A percentile compares a stretch with the other conserved stretches of the same genome.
Evolutionary conservation across 495 filamentous ascomycete species (phyloP).

Genomic region (Hyaloscypha finlandica): DNA sequence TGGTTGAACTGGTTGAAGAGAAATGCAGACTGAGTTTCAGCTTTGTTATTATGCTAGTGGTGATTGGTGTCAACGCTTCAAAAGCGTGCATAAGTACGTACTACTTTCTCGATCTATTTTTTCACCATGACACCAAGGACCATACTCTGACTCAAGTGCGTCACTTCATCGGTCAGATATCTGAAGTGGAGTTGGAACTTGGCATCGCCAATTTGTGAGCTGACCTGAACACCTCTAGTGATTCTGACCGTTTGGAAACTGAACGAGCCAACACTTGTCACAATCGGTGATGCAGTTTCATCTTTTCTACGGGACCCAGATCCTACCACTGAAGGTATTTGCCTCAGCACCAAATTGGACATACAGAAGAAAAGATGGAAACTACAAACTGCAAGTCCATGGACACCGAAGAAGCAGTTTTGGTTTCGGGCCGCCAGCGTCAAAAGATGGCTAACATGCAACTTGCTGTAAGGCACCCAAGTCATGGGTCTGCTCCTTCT

Average conservation of each 20-base stretch:
- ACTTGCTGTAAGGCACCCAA: constrained; percentile 9
- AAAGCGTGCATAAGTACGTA: constrained; percentile 38
- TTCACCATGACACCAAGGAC: not conserved
- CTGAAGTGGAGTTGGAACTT: too few relatives aligned
- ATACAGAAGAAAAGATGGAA: constrained; percentile 14
- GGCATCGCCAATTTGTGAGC: too few relatives aligned
- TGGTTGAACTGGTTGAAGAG: constrained; percentile 7
- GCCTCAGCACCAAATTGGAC: constrained; percentile 24
- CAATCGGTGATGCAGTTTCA: constrained; percentile 53
- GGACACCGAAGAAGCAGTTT: constrained; percentile 17
- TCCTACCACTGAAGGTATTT: constrained; percentile 37
- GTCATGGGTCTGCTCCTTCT: not conserved
- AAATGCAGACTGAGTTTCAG: constrained; percentile 47
- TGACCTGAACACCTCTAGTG: constrained; percentile 21
- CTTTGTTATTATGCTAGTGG: constrained; percentile 40
- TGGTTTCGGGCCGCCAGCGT: constrained; percentile 24
- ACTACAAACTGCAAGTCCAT: not conserved
- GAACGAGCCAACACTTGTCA: constrained; percentile 39
- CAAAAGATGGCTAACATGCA: constrained; percentile 24
- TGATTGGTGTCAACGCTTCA: constrained; percentile 40
- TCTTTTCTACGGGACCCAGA: constrained; percentile 51
- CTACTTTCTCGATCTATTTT: too few relatives aligned
- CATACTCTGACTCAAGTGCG: too few relatives aligned
- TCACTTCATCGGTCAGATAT: too few relatives aligned
- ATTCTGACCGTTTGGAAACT: constrained; percentile 31